A percentile compares a stretch with the other conserved stretches of the same genome.
Conservation (phyloP, 1,139 yeast genomes). For the Pichia terricola region DNA sequence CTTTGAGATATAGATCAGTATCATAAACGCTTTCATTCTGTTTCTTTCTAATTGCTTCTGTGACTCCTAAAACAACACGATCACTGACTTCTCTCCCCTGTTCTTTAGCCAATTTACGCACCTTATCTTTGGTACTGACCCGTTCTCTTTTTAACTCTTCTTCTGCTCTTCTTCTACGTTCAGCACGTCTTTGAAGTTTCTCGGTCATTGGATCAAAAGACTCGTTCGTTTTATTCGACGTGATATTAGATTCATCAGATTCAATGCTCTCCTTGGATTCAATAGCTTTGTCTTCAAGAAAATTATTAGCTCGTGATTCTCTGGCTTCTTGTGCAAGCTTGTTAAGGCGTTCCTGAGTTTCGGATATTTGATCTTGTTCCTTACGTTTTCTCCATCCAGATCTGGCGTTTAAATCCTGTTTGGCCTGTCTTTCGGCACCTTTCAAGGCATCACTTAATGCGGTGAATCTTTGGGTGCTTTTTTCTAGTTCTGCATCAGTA, state of each 20-base stretch:
- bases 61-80: conserved; percentile 42
- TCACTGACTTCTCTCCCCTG: conserved; percentile 46
- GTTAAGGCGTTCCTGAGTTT: conserved; percentile 51
- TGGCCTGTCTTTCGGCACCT: conserved; percentile 62
- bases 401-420: conserved; percentile 57
- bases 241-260: neutral
- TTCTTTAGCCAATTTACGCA: conserved; percentile 34
- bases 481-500: conserved; percentile 25
- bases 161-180: conserved; percentile 37
- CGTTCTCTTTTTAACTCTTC: conserved; percentile 34
- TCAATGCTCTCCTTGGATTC: neutral
- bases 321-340: conserved; percentile 53
- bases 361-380: conserved; percentile 46
- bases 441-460: conserved; percentile 64
- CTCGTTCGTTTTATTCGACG: neutral
- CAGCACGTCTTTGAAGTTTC: conserved; percentile 27
- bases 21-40: conserved; percentile 39
- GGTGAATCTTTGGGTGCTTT: conserved; percentile 53
- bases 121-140: conserved; percentile 37
- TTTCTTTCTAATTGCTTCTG: conserved; percentile 18
- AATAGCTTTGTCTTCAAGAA: neutral
- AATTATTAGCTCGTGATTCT: conserved; percentile 1
- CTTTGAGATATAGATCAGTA: conserved; percentile 41
- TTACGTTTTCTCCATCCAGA: conserved; percentile 46
- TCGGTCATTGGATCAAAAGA: neutral